These are phyloP conservation scores for Inosperma sp. DNA, from an alignment of 768 basidiomycete genomes.

Conservation along the genomic window DNA sequence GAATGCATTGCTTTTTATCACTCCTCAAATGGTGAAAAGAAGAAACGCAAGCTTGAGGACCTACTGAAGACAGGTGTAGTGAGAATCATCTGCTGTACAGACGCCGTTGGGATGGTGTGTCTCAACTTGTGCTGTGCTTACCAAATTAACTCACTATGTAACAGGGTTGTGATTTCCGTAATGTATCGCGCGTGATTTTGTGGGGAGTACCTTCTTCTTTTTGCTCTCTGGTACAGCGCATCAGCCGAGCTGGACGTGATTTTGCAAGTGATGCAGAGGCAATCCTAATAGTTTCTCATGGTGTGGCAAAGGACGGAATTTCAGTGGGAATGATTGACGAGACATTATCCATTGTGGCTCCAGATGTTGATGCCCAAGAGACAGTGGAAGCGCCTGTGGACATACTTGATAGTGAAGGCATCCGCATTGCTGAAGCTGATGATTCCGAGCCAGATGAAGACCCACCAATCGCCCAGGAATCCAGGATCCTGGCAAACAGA, in stretches of 20 bases:
- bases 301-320: neutral
- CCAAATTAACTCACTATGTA: neutral
- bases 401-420: too few relatives aligned
- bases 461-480: too few relatives aligned
- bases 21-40: neutral
- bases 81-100: too few relatives aligned
- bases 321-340: neutral
- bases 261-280: slow-evolving; percentile 1
- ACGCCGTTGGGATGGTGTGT: too few relatives aligned
- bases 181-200: slow-evolving; percentile 9
- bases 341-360: neutral
- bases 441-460: too few relatives aligned
- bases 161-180: slow-evolving; percentile 8
- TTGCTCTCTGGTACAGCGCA: slow-evolving; percentile 18
- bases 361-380: neutral
- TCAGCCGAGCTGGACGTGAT: slow-evolving; percentile 17
- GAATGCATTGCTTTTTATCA: slow-evolving; percentile 6
- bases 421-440: too few relatives aligned
- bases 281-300: slow-evolving; percentile 8
- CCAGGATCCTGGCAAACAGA: too few relatives aligned
- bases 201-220: slow-evolving; percentile 22
- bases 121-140: neutral
- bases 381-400: neutral
- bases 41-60: slow-evolving; percentile 3
- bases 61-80: neutral